Evolutionary conservation across 768 basidiomycete species (phyloP), one percentile per base, ranked within the genome.

Genomic region (Russula ochroleuca): DNA sequence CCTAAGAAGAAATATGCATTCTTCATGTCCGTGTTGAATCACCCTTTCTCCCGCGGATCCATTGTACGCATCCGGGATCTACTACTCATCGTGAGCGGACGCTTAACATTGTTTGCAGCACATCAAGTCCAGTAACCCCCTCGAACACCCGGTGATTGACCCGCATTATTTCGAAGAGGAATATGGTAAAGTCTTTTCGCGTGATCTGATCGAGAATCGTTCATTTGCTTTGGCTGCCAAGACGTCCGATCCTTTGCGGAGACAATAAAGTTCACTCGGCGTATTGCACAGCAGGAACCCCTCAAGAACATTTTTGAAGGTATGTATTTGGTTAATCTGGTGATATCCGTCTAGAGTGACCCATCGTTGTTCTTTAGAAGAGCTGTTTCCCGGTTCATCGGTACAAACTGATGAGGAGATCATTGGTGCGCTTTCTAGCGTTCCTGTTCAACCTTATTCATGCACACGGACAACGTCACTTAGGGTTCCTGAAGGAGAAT

Each of bases 121-220:
- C 41, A 61, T 58, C 19, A 51, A 47, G 1, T 63, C 64, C 10
- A 62, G 8, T 11, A 54, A 70, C 33, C 66, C n/a, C 13, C 37
- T 50, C 25, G 62, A 58, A 14, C 10, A n/a, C n/a, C 68, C 68
- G 3, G 64, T 11, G 35, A 54, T 69, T 4, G 68, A 69, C 25
- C 68, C 66, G 6, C 68, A 66, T 31, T 67, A 62, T 40, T 62
- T 70, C 28, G 69, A 67, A 49, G 61, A 69, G 33, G 63, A 65
- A 23, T 49, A 64, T 33, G 68, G 69, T 67, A 28, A 19, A 38
- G 57, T 47, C 33, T 41, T 13, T 21, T 41, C 35, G n/a, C 8
- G 37, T 19, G 56, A 25, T 57, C 7, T 19, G 10, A 25, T 17
- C 7, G 8, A 7, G 37, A 1, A 28, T 7, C 25, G 6, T 37